Evolutionary conservation across 2,329 filamentous ascomycete genomes (phyloP).

Genomic region (Pseudocercospora fuligena): DNA sequence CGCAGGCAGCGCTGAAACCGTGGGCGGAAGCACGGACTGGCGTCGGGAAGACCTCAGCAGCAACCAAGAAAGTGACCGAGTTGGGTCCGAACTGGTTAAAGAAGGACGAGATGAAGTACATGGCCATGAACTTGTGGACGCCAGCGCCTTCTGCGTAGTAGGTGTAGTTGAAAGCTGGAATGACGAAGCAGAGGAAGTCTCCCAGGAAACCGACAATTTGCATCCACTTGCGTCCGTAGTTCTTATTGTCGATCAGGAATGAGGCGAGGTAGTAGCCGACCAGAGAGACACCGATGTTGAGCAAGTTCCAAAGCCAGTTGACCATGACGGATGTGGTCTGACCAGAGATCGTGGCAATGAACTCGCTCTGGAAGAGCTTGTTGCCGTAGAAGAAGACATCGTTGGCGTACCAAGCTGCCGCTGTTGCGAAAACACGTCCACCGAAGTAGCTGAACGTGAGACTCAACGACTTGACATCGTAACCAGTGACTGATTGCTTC

Average conservation of each 20-base stretch:
- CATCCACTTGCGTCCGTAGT: conserved; percentile 96
- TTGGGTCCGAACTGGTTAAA: conserved; percentile 99
- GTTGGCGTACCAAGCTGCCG: conserved; percentile 91
- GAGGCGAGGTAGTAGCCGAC: conserved; percentile 89
- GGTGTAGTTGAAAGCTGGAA: conserved; percentile 85
- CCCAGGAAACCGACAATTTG: conserved; percentile 91
- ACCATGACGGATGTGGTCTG: conserved; percentile 70
- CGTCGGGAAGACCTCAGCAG: conserved; percentile 94
- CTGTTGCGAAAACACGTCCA: conserved; percentile 81
- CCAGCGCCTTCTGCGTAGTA: conserved; percentile 76
- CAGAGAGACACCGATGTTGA: conserved; percentile 87
- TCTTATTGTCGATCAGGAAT: conserved; percentile 90
- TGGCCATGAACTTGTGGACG: conserved; percentile 90
- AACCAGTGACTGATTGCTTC: conserved; percentile 85
- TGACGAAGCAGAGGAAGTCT: conserved; percentile 90
- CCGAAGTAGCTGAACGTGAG: conserved; percentile 83
- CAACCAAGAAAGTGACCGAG: conserved; percentile 92
- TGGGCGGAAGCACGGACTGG: conserved; percentile 91
- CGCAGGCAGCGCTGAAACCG: conserved; percentile 89
- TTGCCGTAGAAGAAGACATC: conserved; percentile 99
- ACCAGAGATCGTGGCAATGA: conserved; percentile 80
- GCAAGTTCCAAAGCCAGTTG: conserved; percentile 88
- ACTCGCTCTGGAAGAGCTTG: conserved; percentile 93
- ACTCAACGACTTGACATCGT: conserved; percentile 82
- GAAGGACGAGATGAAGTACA: conserved; percentile 98